Evolutionary conservation across 352 stramenopile species (phyloP).

Genomic region (Pilasporangium apinafurcum): DNA sequence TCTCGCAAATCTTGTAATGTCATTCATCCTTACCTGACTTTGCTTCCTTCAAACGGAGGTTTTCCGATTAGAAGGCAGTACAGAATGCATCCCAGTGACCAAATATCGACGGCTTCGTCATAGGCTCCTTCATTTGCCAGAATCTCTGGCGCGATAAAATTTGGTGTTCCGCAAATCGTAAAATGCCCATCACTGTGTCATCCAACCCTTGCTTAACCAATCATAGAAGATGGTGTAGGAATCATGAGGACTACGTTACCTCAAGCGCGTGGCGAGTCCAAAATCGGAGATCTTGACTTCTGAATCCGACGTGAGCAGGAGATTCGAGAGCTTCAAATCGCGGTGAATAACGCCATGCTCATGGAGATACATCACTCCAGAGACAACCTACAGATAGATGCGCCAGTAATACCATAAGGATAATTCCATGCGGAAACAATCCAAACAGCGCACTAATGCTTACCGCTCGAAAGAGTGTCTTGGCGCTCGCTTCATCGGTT

Average conservation of each 20-base stretch:
- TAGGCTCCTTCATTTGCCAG: conserved; percentile 38
- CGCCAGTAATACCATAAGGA: not conserved
- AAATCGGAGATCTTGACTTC: conserved; percentile 76
- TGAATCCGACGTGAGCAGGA: conserved; percentile 43
- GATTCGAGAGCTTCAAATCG: conserved; percentile 74
- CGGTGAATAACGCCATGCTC: conserved; percentile 57
- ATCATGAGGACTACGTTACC: conserved; percentile 10
- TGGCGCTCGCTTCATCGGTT: conserved; percentile 36
- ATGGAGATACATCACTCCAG: conserved; percentile 57
- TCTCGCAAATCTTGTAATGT: not conserved
- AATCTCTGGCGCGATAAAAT: conserved; percentile 79
- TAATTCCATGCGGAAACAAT: not conserved
- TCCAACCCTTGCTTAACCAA: conserved; percentile 2
- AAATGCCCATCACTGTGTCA: conserved; percentile 35
- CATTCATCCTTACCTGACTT: conserved; percentile 41
- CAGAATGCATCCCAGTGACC: conserved; percentile 78
- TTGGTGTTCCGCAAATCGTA: conserved; percentile 78
- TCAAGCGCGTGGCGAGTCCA: conserved; percentile 53
- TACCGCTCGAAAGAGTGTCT: conserved; percentile 50
- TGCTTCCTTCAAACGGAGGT: conserved; percentile 64
- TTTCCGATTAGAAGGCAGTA: conserved; percentile 60
- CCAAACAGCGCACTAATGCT: not conserved
- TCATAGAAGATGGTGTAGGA: not conserved
- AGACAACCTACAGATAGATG: conserved; percentile 20
- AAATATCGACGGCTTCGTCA: conserved; percentile 64